Evolutionary conservation across 495 filamentous ascomycete species (phyloP).

Genomic region (Xylaria intraflava): DNA sequence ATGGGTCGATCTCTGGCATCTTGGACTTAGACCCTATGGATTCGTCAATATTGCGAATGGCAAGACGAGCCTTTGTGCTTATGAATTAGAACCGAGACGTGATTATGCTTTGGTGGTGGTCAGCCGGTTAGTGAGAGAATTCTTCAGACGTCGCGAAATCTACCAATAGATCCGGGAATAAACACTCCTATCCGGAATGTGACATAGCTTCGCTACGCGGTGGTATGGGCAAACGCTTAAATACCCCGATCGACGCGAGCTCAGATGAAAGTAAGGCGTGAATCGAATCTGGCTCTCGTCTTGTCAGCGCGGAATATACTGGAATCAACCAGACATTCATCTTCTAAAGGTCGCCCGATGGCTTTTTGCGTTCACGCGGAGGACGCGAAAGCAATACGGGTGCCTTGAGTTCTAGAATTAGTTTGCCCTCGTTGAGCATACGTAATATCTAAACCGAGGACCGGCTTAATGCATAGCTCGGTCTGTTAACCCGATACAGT

Average conservation of each 20-base stretch:
- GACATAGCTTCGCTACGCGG: not conserved
- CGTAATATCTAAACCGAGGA: too few species aligned
- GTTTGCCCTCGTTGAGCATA: too few species aligned
- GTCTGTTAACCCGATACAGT: too few species aligned
- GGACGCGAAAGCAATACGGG: not conserved
- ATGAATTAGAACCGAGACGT: not conserved
- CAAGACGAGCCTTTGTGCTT: not conserved
- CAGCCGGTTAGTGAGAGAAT: not conserved
- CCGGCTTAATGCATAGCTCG: too few species aligned
- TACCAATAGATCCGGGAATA: not conserved
- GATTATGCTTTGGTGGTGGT: not conserved
- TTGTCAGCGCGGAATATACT: too few species aligned
- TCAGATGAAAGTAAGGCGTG: not conserved
- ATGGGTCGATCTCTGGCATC: slow-evolving; percentile 61
- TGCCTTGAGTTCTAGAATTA: not conserved
- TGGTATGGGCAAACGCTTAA: not conserved
- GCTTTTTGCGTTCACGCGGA: not conserved
- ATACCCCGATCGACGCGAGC: not conserved
- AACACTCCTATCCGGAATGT: not conserved
- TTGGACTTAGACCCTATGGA: slow-evolving; percentile 13
- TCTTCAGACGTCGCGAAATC: not conserved
- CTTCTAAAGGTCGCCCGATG: slow-evolving; percentile 6
- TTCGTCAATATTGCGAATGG: not conserved
- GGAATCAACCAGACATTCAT: not conserved
- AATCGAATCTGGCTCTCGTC: too few species aligned